phyloP scores from a whole-genome alignment of 345 rosid genomes.

The Populus pruinosa region DNA sequence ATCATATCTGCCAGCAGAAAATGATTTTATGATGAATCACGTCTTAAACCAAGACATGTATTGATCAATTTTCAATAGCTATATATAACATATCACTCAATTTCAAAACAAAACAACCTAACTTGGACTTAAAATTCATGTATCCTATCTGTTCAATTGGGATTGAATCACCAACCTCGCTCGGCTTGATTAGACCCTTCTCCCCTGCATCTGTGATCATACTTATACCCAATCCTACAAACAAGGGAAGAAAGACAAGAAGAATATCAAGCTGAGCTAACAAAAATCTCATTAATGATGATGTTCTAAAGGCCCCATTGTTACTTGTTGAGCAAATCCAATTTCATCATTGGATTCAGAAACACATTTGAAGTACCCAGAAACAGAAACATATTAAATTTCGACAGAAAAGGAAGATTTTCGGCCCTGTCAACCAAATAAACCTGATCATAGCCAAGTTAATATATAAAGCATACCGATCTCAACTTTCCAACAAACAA shows the following conservation, averaged over 20 bases:
- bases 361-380: background rate
- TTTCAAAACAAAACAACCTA: background rate
- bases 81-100: background rate
- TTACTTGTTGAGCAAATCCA: background rate
- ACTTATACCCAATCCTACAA: constrained; percentile 63
- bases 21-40: background rate
- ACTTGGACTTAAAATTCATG: background rate
- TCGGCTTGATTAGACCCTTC: constrained; percentile 57
- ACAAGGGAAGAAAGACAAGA: background rate
- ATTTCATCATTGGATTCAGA: background rate
- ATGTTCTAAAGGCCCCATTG: background rate
- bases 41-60: background rate
- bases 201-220: constrained; percentile 81
- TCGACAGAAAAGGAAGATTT: background rate
- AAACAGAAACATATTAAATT: background rate
- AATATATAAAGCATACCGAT: background rate
- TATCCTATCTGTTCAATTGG: background rate
- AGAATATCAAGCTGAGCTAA: background rate
- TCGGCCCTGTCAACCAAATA: background rate
- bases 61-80: background rate
- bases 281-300: background rate
- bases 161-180: constrained; percentile 50
- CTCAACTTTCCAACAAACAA: background rate
- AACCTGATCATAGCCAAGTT: background rate
- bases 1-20: background rate